phyloP scores from a whole-genome alignment of 148 eudicot genomes.

The Dysphania ambrosioides region DNA sequence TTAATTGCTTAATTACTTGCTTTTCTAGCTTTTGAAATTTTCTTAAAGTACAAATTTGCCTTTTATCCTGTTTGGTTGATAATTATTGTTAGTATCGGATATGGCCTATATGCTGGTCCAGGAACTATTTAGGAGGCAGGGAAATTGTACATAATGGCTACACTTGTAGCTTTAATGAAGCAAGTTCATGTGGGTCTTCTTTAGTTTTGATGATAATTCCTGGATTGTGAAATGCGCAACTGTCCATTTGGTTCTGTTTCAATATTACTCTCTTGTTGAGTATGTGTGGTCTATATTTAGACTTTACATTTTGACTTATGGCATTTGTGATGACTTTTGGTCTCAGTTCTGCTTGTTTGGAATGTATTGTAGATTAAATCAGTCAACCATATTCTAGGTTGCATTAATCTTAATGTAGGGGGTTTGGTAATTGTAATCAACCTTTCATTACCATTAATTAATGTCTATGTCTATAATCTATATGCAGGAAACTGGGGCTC shows the following conservation, averaged over 20 bases:
- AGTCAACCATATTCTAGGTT: neutral
- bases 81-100: neutral
- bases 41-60: neutral
- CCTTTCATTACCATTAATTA: neutral
- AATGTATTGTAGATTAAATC: neutral
- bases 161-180: neutral
- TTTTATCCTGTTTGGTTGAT: no score
- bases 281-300: neutral
- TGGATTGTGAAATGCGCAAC: neutral
- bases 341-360: neutral
- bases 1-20: neutral
- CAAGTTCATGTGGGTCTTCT: neutral
- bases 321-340: neutral
- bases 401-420: neutral
- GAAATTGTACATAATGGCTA: neutral
- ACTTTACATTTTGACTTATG: neutral
- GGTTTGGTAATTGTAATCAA: neutral
- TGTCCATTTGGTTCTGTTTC: neutral
- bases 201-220: neutral
- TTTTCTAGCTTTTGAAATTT: neutral
- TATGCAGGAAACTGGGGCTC: constrained; percentile 77
- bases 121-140: neutral
- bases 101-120: neutral
- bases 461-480: neutral
- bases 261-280: neutral